Conservation (phyloP, 108 stramenopile species). For the Epithemia pelagica region DNA sequence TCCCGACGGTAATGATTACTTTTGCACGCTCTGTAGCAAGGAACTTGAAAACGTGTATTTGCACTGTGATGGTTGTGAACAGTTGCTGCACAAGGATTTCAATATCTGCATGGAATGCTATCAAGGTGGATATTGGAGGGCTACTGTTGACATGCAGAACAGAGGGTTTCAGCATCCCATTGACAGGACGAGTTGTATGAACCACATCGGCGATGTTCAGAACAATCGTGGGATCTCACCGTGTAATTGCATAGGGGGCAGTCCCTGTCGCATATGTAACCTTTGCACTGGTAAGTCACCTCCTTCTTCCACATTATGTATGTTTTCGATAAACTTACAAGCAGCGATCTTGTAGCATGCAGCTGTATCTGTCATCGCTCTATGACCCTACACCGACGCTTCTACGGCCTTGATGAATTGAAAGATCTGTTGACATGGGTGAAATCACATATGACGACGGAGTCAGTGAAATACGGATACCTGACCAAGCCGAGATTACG, state of each 20-base stretch:
- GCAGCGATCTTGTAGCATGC: not conserved
- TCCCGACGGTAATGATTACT: conserved; percentile 33
- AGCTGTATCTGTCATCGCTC: not conserved
- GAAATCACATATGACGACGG: not conserved
- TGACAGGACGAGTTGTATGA: not conserved
- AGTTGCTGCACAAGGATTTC: conserved; percentile 68
- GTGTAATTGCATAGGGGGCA: not conserved
- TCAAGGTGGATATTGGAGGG: not conserved
- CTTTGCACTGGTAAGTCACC: not conserved
- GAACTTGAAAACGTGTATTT: conserved; percentile 82
- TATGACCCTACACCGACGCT: not conserved
- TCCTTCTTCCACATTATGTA: not conserved
- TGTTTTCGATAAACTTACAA: not conserved
- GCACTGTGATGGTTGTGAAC: conserved; percentile 86
- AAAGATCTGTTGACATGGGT: not conserved
- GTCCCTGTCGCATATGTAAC: not conserved
- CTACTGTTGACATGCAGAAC: not conserved
- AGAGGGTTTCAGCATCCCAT: not conserved
- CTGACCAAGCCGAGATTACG: not conserved
- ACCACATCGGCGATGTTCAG: not conserved
- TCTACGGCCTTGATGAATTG: not conserved
- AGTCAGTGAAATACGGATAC: not conserved
- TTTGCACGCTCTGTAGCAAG: conserved; percentile 60
- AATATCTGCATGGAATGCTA: conserved; percentile 79
- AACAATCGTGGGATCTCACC: not conserved